These are phyloP conservation scores for Cyberlindnera mycetangii DNA, from an alignment of 805 yeast genomes.

Conservation along the genomic window DNA sequence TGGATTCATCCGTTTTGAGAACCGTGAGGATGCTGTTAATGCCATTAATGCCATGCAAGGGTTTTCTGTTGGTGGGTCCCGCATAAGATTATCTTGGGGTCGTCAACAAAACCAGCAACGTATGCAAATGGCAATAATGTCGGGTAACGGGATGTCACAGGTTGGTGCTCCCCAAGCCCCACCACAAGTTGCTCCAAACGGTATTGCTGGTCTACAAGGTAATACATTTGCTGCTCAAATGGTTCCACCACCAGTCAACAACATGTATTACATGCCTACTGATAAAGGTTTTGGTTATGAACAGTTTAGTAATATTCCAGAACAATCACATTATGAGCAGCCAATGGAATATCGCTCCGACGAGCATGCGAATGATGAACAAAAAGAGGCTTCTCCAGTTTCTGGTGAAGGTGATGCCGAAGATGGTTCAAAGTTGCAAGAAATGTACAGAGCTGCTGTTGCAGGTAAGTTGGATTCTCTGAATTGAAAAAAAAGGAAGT, in stretches of 20 bases:
- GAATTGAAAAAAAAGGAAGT: conserved; percentile 6
- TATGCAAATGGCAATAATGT: conserved; percentile 21
- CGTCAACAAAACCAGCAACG: conserved; percentile 35
- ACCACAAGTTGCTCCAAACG: conserved; percentile 2
- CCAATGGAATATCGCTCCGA: conserved; percentile 3
- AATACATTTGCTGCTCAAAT: conserved; percentile 15
- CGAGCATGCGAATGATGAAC: not conserved
- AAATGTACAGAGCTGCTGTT: conserved; percentile 29
- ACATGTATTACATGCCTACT: conserved; percentile 21
- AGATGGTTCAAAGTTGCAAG: conserved; percentile 22
- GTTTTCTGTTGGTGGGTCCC: conserved; percentile 66
- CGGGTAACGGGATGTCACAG: conserved; percentile 14
- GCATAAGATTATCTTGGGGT: conserved; percentile 78
- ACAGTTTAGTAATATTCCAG: conserved; percentile 3
- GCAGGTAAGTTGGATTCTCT: conserved; percentile 26
- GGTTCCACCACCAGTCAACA: conserved; percentile 17
- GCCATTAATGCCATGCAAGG: conserved; percentile 82
- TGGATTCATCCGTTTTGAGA: conserved; percentile 70
- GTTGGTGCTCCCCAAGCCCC: too few species aligned
- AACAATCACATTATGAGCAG: conserved; percentile 11
- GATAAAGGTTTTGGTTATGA: conserved; percentile 15
- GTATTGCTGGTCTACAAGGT: conserved; percentile 2
- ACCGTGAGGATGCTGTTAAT: conserved; percentile 69
- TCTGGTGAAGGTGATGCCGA: conserved; percentile 7
- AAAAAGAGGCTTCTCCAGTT: conserved; percentile 3